Percentiles rank a stretch among this genome's conserved stretches.
phyloP scores from a whole-genome alignment of 208 protist species.

The Leishmania tarentolae region DNA sequence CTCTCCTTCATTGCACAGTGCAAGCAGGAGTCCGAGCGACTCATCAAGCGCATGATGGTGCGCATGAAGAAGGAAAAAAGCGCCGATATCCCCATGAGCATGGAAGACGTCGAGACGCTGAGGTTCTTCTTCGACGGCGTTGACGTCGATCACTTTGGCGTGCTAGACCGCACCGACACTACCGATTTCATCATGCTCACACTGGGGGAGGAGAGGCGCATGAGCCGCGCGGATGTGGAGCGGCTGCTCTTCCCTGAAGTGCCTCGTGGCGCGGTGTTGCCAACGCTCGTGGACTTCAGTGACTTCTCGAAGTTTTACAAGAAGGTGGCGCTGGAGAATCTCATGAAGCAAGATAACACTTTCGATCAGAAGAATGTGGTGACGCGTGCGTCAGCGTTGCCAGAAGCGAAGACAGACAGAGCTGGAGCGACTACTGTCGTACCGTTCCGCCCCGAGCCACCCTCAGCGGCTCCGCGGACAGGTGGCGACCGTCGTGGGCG shows the following conservation, averaged over 20 bases:
- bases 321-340: conserved; percentile 49
- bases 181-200: conserved; percentile 60
- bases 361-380: conserved; percentile 24
- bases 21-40: conserved; percentile 42
- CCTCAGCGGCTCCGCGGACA: conserved; percentile 4
- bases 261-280: conserved; percentile 13
- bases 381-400: not conserved
- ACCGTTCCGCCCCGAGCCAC: conserved; percentile 14
- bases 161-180: conserved; percentile 61
- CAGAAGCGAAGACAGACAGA: not conserved
- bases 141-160: conserved; percentile 54
- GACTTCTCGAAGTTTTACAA: conserved; percentile 76
- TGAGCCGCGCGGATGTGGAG: conserved; percentile 46
- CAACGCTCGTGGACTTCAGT: conserved; percentile 67
- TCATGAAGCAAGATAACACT: conserved; percentile 37
- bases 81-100: conserved; percentile 62
- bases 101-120: conserved; percentile 65
- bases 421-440: too few relatives aligned
- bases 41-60: conserved; percentile 61
- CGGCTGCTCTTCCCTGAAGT: conserved; percentile 37
- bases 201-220: conserved; percentile 33
- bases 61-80: conserved; percentile 52
- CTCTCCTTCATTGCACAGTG: conserved; percentile 55
- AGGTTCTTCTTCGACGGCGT: conserved; percentile 73
- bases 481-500: not conserved